Base-by-base conservation (phyloP, 1,284 basidiomycete genomes). In the Microbotryum violaceum region DNA sequence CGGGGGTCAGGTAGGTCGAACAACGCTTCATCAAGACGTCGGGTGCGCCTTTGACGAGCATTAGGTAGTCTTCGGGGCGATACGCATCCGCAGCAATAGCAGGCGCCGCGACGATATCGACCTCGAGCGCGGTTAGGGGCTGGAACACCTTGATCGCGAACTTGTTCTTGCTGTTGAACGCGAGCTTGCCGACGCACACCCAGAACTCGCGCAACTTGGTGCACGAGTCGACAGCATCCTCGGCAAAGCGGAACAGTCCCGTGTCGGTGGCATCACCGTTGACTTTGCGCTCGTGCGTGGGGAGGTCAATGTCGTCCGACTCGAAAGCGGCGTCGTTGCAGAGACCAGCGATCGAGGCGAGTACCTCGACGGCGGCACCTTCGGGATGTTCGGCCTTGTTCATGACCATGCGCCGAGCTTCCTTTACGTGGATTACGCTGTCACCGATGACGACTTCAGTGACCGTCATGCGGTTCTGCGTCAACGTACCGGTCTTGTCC, bases 271-370 rank as follows among this genome's bases (percentile, higher is more conserved):
- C 80, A 70, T 86, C 83, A 12, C 85, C 84, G 65, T 82, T 82
- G 68, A 85, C 72, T 44, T 71, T 72, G 33, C 81, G 79, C 20
- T 81, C 75, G 2, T 75, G 73, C 9, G 80, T 49, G 2, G 82
- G 77, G 49, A 75, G 69, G 53, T 79, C 77, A 12, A 70, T 70
- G 0, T 70, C 65, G 2, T 73, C 70, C 6, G 74, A 73, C 54
- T 82, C 80, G 58, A 85, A 86, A 37, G 75, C 77, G 0, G 85
- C 84, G 8, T 79, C 82, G 61, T 85, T 86, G 74, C 84, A 86
- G 7, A 86, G 75, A 20, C 80, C 79, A 37, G 80, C 77, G 42
- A 83, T 71, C 57, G 78, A 75, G 46, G 81, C 80, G 1, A 82
- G 62, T 29, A 78, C 25, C 73, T 70, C 6, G 78, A 42, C 16